phyloP scores from a whole-genome alignment of 768 basidiomycete species.

The Grammothele lineata region DNA sequence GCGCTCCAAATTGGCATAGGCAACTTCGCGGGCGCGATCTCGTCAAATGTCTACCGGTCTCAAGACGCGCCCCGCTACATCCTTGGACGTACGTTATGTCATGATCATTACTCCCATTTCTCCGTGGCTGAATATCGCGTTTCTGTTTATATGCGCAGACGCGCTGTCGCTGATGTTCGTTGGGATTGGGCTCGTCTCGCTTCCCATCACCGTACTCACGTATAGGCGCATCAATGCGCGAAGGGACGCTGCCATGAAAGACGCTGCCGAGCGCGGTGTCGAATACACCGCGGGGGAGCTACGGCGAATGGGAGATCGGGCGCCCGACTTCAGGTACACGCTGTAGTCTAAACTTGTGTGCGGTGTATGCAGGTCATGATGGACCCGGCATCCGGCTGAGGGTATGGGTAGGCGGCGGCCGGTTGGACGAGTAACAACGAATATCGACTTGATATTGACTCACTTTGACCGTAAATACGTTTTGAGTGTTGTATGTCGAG shows the following conservation, averaged over 20 bases:
- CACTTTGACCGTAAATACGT: no score
- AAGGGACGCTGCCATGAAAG: conserved; percentile 43
- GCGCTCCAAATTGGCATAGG: conserved; percentile 66
- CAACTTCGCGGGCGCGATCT: conserved; percentile 61
- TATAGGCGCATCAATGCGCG: conserved; percentile 54
- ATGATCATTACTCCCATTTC: not conserved
- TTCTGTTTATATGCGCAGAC: conserved; percentile 33
- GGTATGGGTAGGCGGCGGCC: no score
- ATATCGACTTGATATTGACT: no score
- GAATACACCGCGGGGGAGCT: conserved; percentile 23
- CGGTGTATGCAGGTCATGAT: no score
- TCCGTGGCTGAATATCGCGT: not conserved
- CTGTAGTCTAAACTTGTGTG: no score
- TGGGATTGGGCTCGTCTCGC: conserved; percentile 51
- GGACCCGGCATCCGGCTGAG: no score
- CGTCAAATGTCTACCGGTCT: conserved; percentile 55
- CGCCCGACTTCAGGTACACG: conserved; percentile 59
- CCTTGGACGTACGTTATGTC: conserved; percentile 49
- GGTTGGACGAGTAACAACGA: no score
- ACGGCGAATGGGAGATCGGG: conserved; percentile 48
- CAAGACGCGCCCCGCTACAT: conserved; percentile 57
- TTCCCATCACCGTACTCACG: conserved; percentile 43
- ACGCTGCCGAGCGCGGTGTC: conserved; percentile 28
- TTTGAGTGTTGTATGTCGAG: no score
- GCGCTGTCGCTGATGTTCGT: conserved; percentile 63